Evolutionary conservation across 495 filamentous ascomycete species (phyloP).

Genomic region (Talaromyces adpressus): DNA sequence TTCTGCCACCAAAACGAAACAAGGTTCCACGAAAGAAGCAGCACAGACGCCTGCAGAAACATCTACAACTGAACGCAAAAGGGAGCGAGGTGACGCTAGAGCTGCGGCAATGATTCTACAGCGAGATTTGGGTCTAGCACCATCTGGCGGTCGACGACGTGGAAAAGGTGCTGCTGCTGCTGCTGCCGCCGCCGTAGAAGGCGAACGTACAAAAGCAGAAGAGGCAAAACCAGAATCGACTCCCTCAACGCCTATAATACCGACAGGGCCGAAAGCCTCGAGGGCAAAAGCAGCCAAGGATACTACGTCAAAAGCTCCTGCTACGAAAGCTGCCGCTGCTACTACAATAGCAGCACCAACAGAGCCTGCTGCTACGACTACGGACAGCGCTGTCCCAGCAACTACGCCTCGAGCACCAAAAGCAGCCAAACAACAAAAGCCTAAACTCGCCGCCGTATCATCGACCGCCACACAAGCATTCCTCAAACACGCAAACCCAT

Average conservation of each 20-base stretch:
- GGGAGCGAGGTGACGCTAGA: slow-evolving; percentile 64
- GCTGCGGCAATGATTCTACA: slow-evolving; percentile 82
- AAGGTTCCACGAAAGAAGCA: slow-evolving; percentile 25
- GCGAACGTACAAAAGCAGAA: slow-evolving; percentile 36
- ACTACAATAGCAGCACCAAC: slow-evolving; percentile 12
- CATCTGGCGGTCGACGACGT: slow-evolving; percentile 42
- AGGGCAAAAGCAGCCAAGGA: slow-evolving; percentile 16
- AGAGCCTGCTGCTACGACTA: slow-evolving; percentile 17
- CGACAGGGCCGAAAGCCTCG: slow-evolving; percentile 9
- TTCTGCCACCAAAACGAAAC: slow-evolving; percentile 19
- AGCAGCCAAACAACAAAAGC: slow-evolving; percentile 21
- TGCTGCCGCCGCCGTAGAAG: slow-evolving; percentile 14
- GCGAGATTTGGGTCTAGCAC: slow-evolving; percentile 78
- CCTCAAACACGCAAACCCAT: slow-evolving; percentile 85
- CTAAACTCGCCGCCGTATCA: slow-evolving; percentile 26
- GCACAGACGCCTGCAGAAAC: slow-evolving; percentile 10
- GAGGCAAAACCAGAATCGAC: slow-evolving; percentile 17
- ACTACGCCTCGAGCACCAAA: slow-evolving; percentile 25
- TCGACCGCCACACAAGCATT: slow-evolving; percentile 73
- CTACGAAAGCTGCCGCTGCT: neutral
- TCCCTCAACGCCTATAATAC: neutral
- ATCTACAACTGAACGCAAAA: slow-evolving; percentile 38
- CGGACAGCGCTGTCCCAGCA: slow-evolving; percentile 19
- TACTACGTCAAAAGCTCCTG: slow-evolving; percentile 11
- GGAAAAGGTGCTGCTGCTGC: slow-evolving; percentile 24